Evolutionary conservation across 2,329 filamentous ascomycete species (phyloP), one percentile per base, ranked within the genome.

Genomic region (Penicillium thymicola): DNA sequence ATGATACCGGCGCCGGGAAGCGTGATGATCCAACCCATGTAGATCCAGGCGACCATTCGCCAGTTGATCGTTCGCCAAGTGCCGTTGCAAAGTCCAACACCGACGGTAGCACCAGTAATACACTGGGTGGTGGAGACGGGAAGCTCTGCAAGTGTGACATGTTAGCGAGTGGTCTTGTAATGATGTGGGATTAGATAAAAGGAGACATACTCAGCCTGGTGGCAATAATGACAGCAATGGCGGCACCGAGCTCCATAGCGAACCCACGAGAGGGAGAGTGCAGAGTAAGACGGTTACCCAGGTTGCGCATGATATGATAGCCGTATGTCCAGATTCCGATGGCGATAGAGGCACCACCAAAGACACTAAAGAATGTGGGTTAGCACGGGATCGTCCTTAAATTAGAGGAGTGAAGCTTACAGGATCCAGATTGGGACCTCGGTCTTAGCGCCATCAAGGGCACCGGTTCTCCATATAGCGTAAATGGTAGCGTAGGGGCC

Each of bases 1-100:
- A 77, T 67, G 47, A 78, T 59, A 41, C 76, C 77, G 27, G 78
- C 77, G 54, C 57, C 65, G 43, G 77, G 77, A 9, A 80, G 64
- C 1, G 78, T 80, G 43, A 79, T 61, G 34, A 79, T 65, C 77
- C 78, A 79, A 10, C 75, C 76, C 18, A 68, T 65, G 57, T 78
- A 76, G 45, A 80, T 78, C 62, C 70, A 77, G 1, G 62, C 69
- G 13, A 79, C 54, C 62, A 78, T 75, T 42, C 70, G 67, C 77
- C 77, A 79, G 54, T 80, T 80, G 56, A 79, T 72, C 1, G 75
- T 74, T 14, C 72, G 66, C 14, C 73, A 45, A 58, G 73, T 70
- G 36, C 67, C 70, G 50, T 74, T 75, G 67, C 51, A 75, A 58
- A 5, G 72, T 3, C 43, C 73, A 16, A 72, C 70, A 25, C 73